Conservation (phyloP, 2,329 filamentous ascomycete genomes). For the Talaromyces rugulosus region DNA sequence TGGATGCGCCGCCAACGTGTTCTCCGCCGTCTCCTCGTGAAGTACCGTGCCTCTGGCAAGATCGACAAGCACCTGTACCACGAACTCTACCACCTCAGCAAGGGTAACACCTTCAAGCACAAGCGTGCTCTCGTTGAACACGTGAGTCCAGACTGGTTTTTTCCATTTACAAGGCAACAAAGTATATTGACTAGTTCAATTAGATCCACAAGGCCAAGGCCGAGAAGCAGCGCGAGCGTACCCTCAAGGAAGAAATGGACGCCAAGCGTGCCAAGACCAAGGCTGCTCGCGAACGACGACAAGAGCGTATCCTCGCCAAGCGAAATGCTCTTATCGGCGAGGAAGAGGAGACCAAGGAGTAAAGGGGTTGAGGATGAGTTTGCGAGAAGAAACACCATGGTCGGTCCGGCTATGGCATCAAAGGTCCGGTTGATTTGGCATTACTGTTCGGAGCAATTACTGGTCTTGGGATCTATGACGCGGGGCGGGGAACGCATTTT, state of each 20-base stretch:
- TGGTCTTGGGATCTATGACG: conserved; percentile 4
- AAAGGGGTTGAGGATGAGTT: conserved; percentile 22
- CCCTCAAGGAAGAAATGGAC: conserved; percentile 99
- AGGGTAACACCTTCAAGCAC: conserved; percentile 99
- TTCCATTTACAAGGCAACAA: conserved; percentile 6
- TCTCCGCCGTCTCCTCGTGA: conserved; percentile 97
- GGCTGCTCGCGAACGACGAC: conserved; percentile 97
- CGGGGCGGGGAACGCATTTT: background rate
- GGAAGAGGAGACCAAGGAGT: conserved; percentile 45
- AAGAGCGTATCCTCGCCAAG: conserved; percentile 89
- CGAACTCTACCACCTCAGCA: conserved; percentile 99
- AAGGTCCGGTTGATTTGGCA: conserved; percentile 6
- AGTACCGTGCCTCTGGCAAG: conserved; percentile 99
- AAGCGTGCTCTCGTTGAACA: conserved; percentile 99
- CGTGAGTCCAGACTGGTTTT: conserved; percentile 63
- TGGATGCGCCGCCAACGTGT: conserved; percentile 99
- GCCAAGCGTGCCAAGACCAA: conserved; percentile 99
- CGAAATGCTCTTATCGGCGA: conserved; percentile 78
- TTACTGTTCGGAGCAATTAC: conserved; percentile 5
- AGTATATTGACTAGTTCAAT: conserved; percentile 19
- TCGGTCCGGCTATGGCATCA: conserved; percentile 1
- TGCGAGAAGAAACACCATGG: background rate
- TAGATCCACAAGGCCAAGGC: conserved; percentile 99
- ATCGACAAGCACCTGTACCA: conserved; percentile 99
- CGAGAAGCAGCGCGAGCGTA: conserved; percentile 93